Conservation (phyloP, 2,329 filamentous ascomycete genomes). For the Tolypocladium paradoxum region DNA sequence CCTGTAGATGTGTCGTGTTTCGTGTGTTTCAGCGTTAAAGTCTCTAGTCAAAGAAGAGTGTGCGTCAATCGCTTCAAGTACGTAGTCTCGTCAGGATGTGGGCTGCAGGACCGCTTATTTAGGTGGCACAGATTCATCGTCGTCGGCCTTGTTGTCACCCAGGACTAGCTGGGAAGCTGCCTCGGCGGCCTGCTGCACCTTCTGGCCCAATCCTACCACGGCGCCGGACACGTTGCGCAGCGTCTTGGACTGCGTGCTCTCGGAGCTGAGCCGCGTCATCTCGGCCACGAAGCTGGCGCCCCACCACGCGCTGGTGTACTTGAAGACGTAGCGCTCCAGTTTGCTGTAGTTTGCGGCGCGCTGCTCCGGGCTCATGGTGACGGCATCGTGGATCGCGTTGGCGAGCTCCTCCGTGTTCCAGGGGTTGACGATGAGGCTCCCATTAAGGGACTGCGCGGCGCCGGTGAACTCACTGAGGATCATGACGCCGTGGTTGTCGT, state of each 20-base stretch:
- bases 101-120: not conserved
- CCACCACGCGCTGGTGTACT: conserved; percentile 98
- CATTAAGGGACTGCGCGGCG: conserved; percentile 87
- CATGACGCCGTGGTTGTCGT: conserved; percentile 82
- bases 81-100: not conserved
- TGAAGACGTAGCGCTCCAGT: conserved; percentile 88
- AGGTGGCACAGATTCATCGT: conserved; percentile 3
- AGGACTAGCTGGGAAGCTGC: conserved; percentile 9
- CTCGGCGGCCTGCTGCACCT: conserved; percentile 13
- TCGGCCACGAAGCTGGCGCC: conserved; percentile 86
- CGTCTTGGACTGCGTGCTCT: conserved; percentile 27
- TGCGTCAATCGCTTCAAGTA: not conserved
- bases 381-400: conserved; percentile 87
- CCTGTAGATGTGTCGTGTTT: not conserved
- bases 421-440: conserved; percentile 88
- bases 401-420: conserved; percentile 98
- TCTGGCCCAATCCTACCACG: conserved; percentile 20
- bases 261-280: conserved; percentile 45
- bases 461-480: conserved; percentile 95
- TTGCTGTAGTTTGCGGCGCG: conserved; percentile 81
- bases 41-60: not conserved
- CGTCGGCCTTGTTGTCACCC: conserved; percentile 1
- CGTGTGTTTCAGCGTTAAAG: too few relatives aligned
- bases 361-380: conserved; percentile 89
- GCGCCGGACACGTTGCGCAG: conserved; percentile 29